These are phyloP conservation scores for Aspergillus uvarum DNA, from an alignment of 2,329 filamentous ascomycete genomes.

Conservation along the genomic window DNA sequence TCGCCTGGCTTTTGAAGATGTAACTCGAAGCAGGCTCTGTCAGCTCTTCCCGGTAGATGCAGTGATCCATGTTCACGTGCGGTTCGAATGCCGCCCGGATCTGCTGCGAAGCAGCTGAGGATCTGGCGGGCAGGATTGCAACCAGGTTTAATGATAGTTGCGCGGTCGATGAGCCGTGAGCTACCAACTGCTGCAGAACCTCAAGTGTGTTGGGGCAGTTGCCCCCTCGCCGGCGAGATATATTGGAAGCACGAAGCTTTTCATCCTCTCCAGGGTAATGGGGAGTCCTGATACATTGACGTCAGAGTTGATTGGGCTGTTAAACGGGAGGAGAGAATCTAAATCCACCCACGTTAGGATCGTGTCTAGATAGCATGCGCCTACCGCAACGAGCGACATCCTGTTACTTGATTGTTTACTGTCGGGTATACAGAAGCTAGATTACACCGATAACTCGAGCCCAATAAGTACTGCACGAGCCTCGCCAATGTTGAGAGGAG, in stretches of 20 bases:
- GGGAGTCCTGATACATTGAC: constrained; percentile 33
- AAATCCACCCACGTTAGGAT: constrained; percentile 58
- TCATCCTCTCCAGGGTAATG: constrained; percentile 69
- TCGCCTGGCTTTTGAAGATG: constrained; percentile 62
- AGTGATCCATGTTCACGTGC: constrained; percentile 53
- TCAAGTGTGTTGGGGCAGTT: constrained; percentile 72
- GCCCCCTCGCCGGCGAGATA: constrained; percentile 65
- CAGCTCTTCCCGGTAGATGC: constrained; percentile 59
- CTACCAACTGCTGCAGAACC: constrained; percentile 65
- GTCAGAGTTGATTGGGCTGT: constrained; percentile 6
- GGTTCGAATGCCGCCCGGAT: constrained; percentile 57
- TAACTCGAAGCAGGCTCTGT: constrained; percentile 65
- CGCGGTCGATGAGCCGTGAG: constrained; percentile 8
- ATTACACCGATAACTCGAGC: background rate
- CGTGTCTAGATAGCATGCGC: constrained; percentile 70
- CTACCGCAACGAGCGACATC: constrained; percentile 62
- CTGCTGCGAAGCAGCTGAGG: constrained; percentile 52
- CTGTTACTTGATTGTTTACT: background rate
- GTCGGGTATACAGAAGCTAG: background rate
- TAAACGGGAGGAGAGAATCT: background rate
- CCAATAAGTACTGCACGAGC: background rate
- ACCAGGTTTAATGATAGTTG: constrained; percentile 38
- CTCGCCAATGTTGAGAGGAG: background rate
- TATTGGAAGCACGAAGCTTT: constrained; percentile 65
- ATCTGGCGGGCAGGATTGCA: constrained; percentile 53